Conservation (phyloP, 2,329 filamentous ascomycete genomes). For the Daldinia sp. region DNA sequence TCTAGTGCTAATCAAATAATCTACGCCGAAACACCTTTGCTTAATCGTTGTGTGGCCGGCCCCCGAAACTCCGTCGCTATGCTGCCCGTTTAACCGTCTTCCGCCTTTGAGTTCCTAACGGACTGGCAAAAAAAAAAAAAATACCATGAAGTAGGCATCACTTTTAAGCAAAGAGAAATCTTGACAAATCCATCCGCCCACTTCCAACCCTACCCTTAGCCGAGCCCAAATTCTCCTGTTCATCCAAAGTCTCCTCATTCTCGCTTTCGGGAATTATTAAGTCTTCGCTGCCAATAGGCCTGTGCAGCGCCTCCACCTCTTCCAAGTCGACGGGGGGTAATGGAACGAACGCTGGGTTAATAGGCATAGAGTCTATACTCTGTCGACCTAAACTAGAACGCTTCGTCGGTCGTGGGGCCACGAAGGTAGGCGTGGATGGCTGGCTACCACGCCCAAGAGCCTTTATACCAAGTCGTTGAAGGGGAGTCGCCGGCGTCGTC, state of each 20-base stretch:
- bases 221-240: conserved; percentile 37
- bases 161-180: conserved; percentile 53
- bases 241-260: conserved; percentile 40
- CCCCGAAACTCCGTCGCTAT: conserved; percentile 36
- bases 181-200: conserved; percentile 57
- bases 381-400: conserved; percentile 38
- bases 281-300: conserved; percentile 62
- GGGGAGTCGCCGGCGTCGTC: conserved; percentile 56
- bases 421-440: conserved; percentile 40
- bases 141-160: neutral
- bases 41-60: neutral
- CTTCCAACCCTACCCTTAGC: conserved; percentile 34
- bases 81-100: conserved; percentile 27
- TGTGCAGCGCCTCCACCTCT: conserved; percentile 62
- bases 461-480: conserved; percentile 61
- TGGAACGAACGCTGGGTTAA: conserved; percentile 64
- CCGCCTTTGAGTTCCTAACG: conserved; percentile 14
- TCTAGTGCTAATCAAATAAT: neutral
- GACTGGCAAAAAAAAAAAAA: neutral
- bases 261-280: conserved; percentile 62
- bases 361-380: conserved; percentile 50
- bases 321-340: conserved; percentile 62
- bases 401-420: conserved; percentile 35
- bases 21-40: conserved; percentile 5
- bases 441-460: conserved; percentile 51